Conservation (phyloP, 202 grass and related monocot species). For the Brachypodium distachyon region DNA sequence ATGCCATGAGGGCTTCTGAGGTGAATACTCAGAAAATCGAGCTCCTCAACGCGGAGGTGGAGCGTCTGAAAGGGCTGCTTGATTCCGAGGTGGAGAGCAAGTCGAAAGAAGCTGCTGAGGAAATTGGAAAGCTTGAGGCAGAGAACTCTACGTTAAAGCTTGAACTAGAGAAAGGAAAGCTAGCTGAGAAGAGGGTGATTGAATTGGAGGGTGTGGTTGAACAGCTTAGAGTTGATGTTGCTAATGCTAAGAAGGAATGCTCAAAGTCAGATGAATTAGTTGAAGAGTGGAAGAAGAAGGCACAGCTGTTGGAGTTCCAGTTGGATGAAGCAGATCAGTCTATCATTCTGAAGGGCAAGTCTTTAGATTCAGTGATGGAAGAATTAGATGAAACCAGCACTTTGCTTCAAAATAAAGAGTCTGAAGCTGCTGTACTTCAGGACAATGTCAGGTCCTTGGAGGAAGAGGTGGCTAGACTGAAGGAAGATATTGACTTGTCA, state of each 20-base stretch:
- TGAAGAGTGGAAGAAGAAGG: constrained; percentile 53
- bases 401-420: constrained; percentile 61
- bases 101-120: constrained; percentile 23
- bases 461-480: constrained; percentile 47
- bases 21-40: constrained; percentile 44
- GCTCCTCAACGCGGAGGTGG: constrained; percentile 47
- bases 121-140: constrained; percentile 40
- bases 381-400: constrained; percentile 53
- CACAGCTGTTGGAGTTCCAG: constrained; percentile 37
- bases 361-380: constrained; percentile 50
- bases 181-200: constrained; percentile 35
- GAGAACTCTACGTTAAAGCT: constrained; percentile 37
- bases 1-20: constrained; percentile 41
- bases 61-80: constrained; percentile 38
- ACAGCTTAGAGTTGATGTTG: constrained; percentile 33
- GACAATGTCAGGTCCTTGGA: constrained; percentile 59
- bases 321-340: constrained; percentile 57
- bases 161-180: constrained; percentile 51
- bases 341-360: constrained; percentile 43
- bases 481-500: constrained; percentile 32
- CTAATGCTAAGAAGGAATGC: constrained; percentile 42
- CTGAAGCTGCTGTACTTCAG: constrained; percentile 43
- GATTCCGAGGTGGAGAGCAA: constrained; percentile 48
- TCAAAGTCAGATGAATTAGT: constrained; percentile 27
- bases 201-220: constrained; percentile 43